Evolutionary conservation across 2,329 filamentous ascomycete species (phyloP).

Genomic region (Pezicula neosporulosa): DNA sequence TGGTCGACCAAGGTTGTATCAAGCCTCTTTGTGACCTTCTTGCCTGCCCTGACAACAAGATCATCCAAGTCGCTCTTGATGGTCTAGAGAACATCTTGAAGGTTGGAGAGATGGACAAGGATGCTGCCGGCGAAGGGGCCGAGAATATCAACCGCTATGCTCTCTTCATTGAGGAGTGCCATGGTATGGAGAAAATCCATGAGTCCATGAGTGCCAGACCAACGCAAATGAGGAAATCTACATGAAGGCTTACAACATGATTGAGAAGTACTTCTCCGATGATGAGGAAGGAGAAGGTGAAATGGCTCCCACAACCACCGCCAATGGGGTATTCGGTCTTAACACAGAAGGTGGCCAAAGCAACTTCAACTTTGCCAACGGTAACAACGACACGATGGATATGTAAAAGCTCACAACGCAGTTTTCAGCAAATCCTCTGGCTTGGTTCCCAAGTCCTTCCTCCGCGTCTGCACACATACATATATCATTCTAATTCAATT

Average conservation of each 20-base stretch:
- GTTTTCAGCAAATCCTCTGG: constrained; percentile 11
- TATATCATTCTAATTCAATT: constrained; percentile 24
- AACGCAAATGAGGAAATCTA: constrained; percentile 99
- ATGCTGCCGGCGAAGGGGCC: constrained; percentile 69
- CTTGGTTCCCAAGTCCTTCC: constrained; percentile 11
- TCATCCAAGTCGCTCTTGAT: constrained; percentile 97
- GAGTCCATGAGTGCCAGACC: constrained; percentile 99
- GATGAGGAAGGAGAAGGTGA: constrained; percentile 80
- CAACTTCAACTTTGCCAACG: constrained; percentile 92
- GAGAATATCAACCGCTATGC: constrained; percentile 94
- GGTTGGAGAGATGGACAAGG: constrained; percentile 98
- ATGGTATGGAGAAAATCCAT: constrained; percentile 99
- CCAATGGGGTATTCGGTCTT: constrained; percentile 77
- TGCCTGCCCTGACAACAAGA: constrained; percentile 98
- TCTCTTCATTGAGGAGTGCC: constrained; percentile 96
- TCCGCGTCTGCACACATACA: constrained; percentile 15
- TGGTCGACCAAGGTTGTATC: constrained; percentile 92
- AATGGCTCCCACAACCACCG: constrained; percentile 57
- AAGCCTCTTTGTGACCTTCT: constrained; percentile 95
- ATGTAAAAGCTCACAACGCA: constrained; percentile 48
- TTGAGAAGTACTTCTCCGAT: constrained; percentile 99
- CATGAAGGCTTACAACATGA: constrained; percentile 99
- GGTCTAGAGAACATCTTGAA: constrained; percentile 99
- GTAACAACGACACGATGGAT: constrained; percentile 71
- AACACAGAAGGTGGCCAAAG: constrained; percentile 64